Evolutionary conservation across 768 basidiomycete genomes (phyloP), one percentile per base, ranked within the genome.

Genomic region (Boletus barrowsii): DNA sequence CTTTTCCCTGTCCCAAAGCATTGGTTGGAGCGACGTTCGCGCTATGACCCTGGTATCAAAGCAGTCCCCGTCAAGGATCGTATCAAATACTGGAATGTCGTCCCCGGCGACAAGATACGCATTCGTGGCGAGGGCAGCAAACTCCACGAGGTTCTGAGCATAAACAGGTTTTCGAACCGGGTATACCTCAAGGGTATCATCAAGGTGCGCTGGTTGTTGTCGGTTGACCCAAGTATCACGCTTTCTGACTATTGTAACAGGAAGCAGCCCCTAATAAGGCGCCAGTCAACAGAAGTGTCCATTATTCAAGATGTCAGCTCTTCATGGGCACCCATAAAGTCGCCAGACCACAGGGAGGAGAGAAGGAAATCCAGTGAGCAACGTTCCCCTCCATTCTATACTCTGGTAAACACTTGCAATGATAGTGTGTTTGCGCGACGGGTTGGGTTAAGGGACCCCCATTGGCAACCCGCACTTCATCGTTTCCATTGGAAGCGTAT

Each of bases 81-180:
- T 44, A 87, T 93, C 49, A 87, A 90, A 68, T 83, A 82, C 65
- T 93, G 91, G 91, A 93, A 93, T 65, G 80, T 93, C 56, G 86
- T 90, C 33, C 89, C 92, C 6, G 91, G 91, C 8, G 91, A 93
- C 73, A 81, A 79, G 50, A 82, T 93, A 63, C 81, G 86, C 47
- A 58, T 91, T 51, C 79, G 82, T 8, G 87, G 88, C 24, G 86
- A 90, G 68, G 75, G 76, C 56, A 75, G 76, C 26, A 80, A 77
- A 15, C 62, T 91, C 33, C 82, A 83, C 43, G 86, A 91, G 65
- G 89, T 93, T 35, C 71, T 83, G 55, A 83, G 79, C 69, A 83
- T 92, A 52, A 88, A 92, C 72, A 80, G 79, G 67, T 74, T 88
- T 58, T 83, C 79, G 66, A 92, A 91, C 68, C 69, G 79, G 73